These are phyloP conservation scores for Saururus chinensis DNA, from an alignment of 164 flowering plant species.

Conservation along the genomic window DNA sequence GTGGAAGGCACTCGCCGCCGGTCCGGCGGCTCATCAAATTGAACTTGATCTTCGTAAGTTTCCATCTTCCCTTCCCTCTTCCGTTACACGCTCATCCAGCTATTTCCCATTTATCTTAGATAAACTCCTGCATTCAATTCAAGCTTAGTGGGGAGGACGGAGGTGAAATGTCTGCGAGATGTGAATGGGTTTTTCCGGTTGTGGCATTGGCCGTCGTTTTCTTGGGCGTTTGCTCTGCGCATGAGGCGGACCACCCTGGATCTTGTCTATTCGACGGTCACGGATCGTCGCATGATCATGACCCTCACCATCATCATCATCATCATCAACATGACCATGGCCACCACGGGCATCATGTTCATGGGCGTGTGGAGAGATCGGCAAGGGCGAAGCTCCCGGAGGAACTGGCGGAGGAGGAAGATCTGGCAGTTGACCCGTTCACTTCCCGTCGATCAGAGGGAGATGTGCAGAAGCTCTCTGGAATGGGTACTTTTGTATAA, in stretches of 20 bases:
- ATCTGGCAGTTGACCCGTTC: constrained; percentile 48
- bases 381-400: constrained; percentile 43
- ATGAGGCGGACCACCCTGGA: constrained; percentile 6
- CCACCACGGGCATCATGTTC: constrained; percentile 13
- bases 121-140: too few relatives aligned
- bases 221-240: constrained; percentile 6
- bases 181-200: background rate
- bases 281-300: constrained; percentile 15
- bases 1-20: constrained; percentile 77
- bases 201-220: background rate
- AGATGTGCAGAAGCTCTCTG: constrained; percentile 37
- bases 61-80: too few relatives aligned
- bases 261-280: constrained; percentile 13
- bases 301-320: constrained; percentile 12
- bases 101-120: too few relatives aligned
- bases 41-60: background rate
- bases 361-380: constrained; percentile 6
- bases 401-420: constrained; percentile 90
- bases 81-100: too few relatives aligned
- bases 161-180: background rate
- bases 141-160: background rate
- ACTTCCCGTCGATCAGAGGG: constrained; percentile 18
- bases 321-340: constrained; percentile 15
- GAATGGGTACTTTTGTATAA: constrained; percentile 26
- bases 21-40: constrained; percentile 13